Percentiles rank a stretch among this genome's conserved stretches.
Evolutionary conservation across 176 grass and related monocot species (phyloP).

Genomic region (Leersia perrieri): DNA sequence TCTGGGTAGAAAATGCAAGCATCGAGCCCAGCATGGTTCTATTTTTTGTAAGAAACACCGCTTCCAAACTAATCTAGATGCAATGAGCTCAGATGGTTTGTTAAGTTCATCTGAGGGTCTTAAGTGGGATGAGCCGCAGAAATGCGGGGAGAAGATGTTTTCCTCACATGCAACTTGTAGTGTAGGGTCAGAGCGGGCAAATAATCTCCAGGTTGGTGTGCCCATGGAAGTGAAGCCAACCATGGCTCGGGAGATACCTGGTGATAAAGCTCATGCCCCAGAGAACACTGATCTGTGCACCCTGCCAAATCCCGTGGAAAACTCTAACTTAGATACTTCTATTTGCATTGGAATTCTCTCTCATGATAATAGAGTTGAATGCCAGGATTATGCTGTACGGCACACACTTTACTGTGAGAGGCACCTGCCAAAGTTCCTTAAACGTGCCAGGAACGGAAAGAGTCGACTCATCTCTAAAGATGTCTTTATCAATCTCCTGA

Average conservation of each 20-base stretch:
- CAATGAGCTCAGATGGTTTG: constrained; percentile 36
- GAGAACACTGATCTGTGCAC: constrained; percentile 49
- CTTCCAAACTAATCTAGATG: constrained; percentile 46
- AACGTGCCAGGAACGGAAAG: constrained; percentile 93
- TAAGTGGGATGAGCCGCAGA: constrained; percentile 36
- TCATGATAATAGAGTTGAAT: constrained; percentile 55
- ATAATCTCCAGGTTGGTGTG: constrained; percentile 29
- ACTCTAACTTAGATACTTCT: constrained; percentile 34
- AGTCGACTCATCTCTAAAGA: constrained; percentile 96
- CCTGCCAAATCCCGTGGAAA: constrained; percentile 36
- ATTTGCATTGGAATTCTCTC: constrained; percentile 58
- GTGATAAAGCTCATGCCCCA: constrained; percentile 47
- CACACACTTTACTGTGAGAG: constrained; percentile 92
- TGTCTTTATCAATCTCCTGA: constrained; percentile 76
- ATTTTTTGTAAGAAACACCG: constrained; percentile 92
- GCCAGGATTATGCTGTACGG: constrained; percentile 74
- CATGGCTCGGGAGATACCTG: constrained; percentile 34
- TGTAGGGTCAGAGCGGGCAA: neutral
- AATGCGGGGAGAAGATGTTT: constrained; percentile 33
- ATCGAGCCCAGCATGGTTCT: constrained; percentile 84
- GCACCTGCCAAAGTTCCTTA: constrained; percentile 94
- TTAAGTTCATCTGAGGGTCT: constrained; percentile 40
- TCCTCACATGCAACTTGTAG: constrained; percentile 31
- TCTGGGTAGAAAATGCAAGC: constrained; percentile 91
- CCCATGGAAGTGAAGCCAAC: constrained; percentile 34